Percentiles rank a stretch among this genome's conserved stretches.
phyloP scores from a whole-genome alignment of 805 yeast genomes.

The baker's yeast (Saccharomyces cerevisiae) region DNA sequence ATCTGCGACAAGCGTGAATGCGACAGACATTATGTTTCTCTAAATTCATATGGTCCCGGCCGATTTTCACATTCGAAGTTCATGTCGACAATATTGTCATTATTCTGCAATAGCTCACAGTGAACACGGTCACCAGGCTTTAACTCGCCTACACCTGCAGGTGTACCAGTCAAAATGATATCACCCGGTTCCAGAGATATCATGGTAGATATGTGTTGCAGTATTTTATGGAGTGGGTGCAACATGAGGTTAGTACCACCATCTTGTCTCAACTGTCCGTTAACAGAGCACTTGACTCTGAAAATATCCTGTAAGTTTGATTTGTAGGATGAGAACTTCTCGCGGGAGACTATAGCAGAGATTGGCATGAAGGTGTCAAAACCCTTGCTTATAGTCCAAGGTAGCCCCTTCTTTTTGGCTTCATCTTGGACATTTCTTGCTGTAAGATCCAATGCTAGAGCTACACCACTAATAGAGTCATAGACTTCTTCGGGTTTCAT shows the following conservation, averaged over 20 bases:
- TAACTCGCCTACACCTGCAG: constrained; percentile 89
- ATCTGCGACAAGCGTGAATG: background rate
- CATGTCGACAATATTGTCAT: constrained; percentile 44
- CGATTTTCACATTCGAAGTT: constrained; percentile 35
- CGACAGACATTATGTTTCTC: constrained; percentile 28
- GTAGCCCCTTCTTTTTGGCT: constrained; percentile 87
- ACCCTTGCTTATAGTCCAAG: constrained; percentile 96
- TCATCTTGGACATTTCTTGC: constrained; percentile 94
- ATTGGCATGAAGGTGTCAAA: constrained; percentile 93
- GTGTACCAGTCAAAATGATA: constrained; percentile 89
- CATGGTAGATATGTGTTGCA: constrained; percentile 73
- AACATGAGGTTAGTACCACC: constrained; percentile 80
- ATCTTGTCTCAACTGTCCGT: constrained; percentile 60
- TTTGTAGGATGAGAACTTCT: constrained; percentile 42
- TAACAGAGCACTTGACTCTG: constrained; percentile 38
- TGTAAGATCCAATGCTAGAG: constrained; percentile 86
- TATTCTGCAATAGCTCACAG: constrained; percentile 55
- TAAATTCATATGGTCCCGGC: constrained; percentile 54
- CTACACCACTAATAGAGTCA: constrained; percentile 77
- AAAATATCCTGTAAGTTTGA: constrained; percentile 34
- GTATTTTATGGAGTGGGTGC: constrained; percentile 73
- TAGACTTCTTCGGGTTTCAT: constrained; percentile 54
- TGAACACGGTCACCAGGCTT: constrained; percentile 69
- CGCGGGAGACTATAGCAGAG: constrained; percentile 63
- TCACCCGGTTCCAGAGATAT: constrained; percentile 92